Conservation (phyloP, 1,284 basidiomycete genomes). For the Sanghuangporus baumii region DNA sequence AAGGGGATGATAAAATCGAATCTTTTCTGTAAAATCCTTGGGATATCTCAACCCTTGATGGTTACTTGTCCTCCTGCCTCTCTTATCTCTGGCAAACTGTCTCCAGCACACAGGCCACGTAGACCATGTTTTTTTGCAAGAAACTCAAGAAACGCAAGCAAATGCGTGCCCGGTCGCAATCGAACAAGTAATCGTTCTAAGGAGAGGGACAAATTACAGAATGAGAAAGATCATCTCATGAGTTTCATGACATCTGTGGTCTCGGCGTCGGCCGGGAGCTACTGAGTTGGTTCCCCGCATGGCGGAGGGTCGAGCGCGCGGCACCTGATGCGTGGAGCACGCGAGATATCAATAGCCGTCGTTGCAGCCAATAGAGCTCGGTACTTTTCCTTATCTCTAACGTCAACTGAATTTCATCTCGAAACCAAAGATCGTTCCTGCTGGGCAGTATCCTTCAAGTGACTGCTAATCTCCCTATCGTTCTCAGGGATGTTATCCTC, state of each 20-base stretch:
- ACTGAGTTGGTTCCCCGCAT: neutral
- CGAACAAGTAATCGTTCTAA: neutral
- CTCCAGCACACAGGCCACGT: neutral
- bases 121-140: neutral
- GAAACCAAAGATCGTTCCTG: neutral
- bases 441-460: neutral
- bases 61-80: neutral
- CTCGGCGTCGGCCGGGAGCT: neutral
- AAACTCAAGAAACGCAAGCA: neutral
- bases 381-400: neutral
- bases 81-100: neutral
- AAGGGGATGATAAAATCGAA: neutral
- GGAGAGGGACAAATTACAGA: neutral
- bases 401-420: neutral
- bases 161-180: neutral
- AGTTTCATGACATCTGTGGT: neutral
- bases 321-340: neutral
- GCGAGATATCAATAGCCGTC: neutral
- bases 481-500: neutral
- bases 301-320: neutral
- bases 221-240: no score
- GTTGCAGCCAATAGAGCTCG: constrained; percentile 3
- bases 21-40: neutral
- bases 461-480: neutral
- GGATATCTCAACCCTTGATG: constrained; percentile 1